A percentile compares a stretch with the other conserved stretches of the same genome.
These are phyloP conservation scores for Jimgerdemannia lactiflua DNA, from an alignment of 192 early-diverging fungal species.

Conservation along the genomic window DNA sequence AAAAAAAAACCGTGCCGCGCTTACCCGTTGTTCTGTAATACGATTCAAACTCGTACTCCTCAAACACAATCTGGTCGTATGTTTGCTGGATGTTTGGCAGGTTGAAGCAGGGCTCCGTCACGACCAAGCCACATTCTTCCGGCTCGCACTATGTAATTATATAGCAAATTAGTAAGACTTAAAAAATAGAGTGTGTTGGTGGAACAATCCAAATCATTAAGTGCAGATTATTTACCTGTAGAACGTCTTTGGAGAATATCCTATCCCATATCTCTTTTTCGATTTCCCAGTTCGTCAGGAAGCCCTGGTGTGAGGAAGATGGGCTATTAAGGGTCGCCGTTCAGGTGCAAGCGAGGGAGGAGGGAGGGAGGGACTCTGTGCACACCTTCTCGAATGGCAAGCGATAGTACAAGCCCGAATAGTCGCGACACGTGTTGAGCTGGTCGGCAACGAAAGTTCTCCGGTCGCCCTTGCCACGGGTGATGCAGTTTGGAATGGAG, in stretches of 20 bases:
- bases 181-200: background rate
- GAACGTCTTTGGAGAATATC: conserved; percentile 56
- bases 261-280: conserved; percentile 82
- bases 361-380: background rate
- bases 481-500: conserved; percentile 57
- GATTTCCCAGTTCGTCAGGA: conserved; percentile 74
- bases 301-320: conserved; percentile 41
- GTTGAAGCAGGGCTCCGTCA: conserved; percentile 84
- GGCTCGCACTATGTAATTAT: conserved; percentile 43
- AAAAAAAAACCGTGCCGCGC: background rate
- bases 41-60: conserved; percentile 72
- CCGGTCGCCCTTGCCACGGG: conserved; percentile 52
- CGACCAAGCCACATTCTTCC: conserved; percentile 50
- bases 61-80: conserved; percentile 84
- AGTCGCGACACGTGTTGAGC: conserved; percentile 56
- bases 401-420: conserved; percentile 69
- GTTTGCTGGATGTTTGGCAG: conserved; percentile 63
- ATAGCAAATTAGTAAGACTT: background rate
- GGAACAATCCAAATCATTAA: conserved; percentile 16
- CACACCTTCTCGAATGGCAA: conserved; percentile 76
- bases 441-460: conserved; percentile 68
- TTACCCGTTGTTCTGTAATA: conserved; percentile 40
- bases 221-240: conserved; percentile 51
- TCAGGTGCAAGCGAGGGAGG: no score
- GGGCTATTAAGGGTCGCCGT: no score